Percentiles rank a stretch among this genome's conserved stretches.
phyloP scores from a whole-genome alignment of 345 rosid species.

The Tarenaya hassleriana region DNA sequence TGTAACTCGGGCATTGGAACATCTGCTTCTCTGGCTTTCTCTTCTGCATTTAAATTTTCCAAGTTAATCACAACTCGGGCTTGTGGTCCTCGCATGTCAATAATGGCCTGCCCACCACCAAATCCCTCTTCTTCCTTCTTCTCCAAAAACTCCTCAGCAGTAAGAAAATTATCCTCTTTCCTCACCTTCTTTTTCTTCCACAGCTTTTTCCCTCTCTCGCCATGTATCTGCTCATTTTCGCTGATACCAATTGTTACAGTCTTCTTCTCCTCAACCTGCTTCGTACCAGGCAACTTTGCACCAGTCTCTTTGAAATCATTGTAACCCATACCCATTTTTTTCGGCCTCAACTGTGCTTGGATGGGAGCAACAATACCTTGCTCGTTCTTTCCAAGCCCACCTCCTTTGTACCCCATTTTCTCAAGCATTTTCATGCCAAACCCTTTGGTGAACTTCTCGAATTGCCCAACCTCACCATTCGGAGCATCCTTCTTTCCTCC shows the following conservation, averaged over 20 bases:
- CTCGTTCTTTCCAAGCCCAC: constrained; percentile 77
- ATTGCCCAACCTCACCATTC: constrained; percentile 46
- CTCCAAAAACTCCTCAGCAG: constrained; percentile 69
- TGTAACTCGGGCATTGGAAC: constrained; percentile 95
- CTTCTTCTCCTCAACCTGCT: constrained; percentile 61
- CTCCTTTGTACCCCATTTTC: constrained; percentile 90
- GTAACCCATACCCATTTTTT: constrained; percentile 89
- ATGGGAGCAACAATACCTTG: constrained; percentile 85
- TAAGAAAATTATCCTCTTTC: constrained; percentile 44
- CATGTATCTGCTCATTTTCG: constrained; percentile 25
- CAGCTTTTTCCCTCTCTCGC: constrained; percentile 41
- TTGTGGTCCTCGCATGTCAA: constrained; percentile 94
- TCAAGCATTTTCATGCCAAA: constrained; percentile 75
- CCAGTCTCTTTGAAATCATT: constrained; percentile 75
- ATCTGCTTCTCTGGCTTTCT: constrained; percentile 74
- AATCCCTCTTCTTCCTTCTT: constrained; percentile 71
- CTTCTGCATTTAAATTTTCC: constrained; percentile 88
- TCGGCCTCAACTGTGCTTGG: constrained; percentile 86
- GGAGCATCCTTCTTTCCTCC: constrained; percentile 43
- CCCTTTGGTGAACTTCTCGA: constrained; percentile 78
- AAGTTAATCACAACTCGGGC: constrained; percentile 76
- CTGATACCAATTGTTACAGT: constrained; percentile 14
- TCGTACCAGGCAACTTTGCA: constrained; percentile 39
- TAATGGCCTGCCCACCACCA: constrained; percentile 77
- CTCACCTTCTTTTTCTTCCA: constrained; percentile 59